phyloP scores from a whole-genome alignment of 2,329 filamentous ascomycete species.

The Fusarium sarcochroum region DNA sequence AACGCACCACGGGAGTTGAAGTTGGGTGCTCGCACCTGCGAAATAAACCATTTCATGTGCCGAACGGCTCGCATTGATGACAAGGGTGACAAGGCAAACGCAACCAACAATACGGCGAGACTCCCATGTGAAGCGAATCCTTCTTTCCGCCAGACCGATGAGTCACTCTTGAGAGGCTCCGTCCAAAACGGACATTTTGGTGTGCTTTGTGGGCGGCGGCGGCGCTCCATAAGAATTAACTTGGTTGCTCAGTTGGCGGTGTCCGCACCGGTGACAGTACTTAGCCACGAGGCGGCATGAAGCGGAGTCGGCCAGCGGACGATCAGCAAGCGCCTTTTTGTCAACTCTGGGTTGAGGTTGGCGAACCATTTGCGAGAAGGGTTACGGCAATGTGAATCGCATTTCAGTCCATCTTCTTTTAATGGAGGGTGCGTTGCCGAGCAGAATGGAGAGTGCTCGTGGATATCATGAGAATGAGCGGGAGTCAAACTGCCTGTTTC shows the following conservation, averaged over 20 bases:
- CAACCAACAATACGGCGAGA: constrained; percentile 29
- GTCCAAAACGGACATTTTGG: constrained; percentile 31
- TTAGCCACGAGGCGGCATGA: constrained; percentile 41
- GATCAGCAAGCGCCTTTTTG: constrained; percentile 31
- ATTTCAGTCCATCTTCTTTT: constrained; percentile 8
- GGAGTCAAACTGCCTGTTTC: constrained; percentile 39
- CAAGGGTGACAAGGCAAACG: constrained; percentile 29
- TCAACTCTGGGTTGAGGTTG: constrained; percentile 18
- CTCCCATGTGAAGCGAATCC: constrained; percentile 26
- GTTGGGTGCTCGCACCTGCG: constrained; percentile 25
- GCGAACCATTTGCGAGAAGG: constrained; percentile 27
- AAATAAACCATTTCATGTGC: constrained; percentile 44
- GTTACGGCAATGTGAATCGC: constrained; percentile 19
- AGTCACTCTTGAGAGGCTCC: constrained; percentile 39
- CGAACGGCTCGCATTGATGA: constrained; percentile 41
- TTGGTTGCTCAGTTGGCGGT: constrained; percentile 39
- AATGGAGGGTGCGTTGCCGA: constrained; percentile 34
- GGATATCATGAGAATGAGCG: constrained; percentile 38
- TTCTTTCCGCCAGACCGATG: constrained; percentile 40
- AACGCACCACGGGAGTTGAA: constrained; percentile 43
- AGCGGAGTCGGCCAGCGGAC: constrained; percentile 40
- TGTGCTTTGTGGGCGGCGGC: constrained; percentile 37
- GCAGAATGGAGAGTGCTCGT: constrained; percentile 26
- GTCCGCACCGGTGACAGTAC: constrained; percentile 41
- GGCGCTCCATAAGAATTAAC: constrained; percentile 34